Evolutionary conservation across 129 eudicot genomes (phyloP).

Genomic region (Arctium minus): DNA sequence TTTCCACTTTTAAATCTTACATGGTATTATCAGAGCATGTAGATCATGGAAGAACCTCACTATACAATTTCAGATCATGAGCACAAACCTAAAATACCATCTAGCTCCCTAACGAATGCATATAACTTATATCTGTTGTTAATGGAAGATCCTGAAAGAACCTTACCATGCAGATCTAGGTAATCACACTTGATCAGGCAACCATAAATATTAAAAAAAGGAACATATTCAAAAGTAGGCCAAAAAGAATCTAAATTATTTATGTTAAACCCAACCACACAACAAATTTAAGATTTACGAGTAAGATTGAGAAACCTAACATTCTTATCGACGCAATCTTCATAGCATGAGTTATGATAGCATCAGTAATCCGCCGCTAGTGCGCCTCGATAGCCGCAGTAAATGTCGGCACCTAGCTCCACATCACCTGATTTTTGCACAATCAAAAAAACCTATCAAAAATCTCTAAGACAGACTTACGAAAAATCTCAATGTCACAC

Average conservation of each 20-base stretch:
- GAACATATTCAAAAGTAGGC: not conserved
- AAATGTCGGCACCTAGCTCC: constrained; percentile 75
- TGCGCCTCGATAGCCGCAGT: constrained; percentile 73
- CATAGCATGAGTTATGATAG: constrained; percentile 57
- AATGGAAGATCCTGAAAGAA: not conserved
- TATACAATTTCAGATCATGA: not conserved
- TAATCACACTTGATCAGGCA: not conserved
- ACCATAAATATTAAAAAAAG: not conserved
- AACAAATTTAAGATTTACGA: not conserved
- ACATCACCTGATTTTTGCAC: constrained; percentile 36
- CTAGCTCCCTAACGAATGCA: not conserved
- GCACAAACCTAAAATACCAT: not conserved
- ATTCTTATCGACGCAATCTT: constrained; percentile 55
- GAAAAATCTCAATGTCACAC: not conserved
- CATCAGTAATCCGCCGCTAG: constrained; percentile 61
- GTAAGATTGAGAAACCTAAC: constrained; percentile 27
- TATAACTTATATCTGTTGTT: not conserved
- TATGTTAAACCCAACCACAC: not conserved
- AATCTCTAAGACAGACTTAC: not conserved
- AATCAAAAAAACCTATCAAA: not conserved
- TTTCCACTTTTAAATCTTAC: not conserved
- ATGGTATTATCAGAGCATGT: not conserved
- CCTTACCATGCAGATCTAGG: not conserved
- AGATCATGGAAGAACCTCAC: not conserved
- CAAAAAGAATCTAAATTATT: not conserved